These are phyloP conservation scores for Guyanaporus albipodus DNA, from an alignment of 768 basidiomycete genomes.

Conservation along the genomic window DNA sequence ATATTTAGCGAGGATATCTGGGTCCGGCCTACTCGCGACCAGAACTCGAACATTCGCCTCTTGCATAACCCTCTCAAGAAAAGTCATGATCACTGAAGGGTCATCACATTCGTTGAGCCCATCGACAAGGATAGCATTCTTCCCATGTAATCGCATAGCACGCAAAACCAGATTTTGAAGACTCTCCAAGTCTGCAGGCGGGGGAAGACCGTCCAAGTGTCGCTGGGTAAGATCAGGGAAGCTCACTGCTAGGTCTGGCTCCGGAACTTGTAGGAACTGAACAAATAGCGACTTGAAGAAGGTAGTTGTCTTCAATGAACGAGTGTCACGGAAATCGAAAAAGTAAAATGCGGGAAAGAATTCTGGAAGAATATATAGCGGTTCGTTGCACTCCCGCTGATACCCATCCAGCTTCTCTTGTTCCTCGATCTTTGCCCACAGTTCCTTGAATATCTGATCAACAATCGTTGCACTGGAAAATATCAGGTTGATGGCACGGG, in stretches of 20 bases:
- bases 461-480: constrained; percentile 21
- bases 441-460: constrained; percentile 21
- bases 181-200: constrained; percentile 11
- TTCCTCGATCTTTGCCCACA: constrained; percentile 21
- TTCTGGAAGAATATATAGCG: constrained; percentile 17
- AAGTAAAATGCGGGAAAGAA: constrained; percentile 27
- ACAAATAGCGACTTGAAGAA: constrained; percentile 24
- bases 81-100: constrained; percentile 13
- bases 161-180: constrained; percentile 18
- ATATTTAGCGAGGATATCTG: constrained; percentile 16
- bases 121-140: constrained; percentile 21
- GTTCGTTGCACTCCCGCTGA: constrained; percentile 15
- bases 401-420: constrained; percentile 16
- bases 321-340: constrained; percentile 28
- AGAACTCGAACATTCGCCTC: constrained; percentile 24
- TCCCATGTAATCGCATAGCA: constrained; percentile 23
- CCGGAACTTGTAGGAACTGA: constrained; percentile 25
- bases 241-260: constrained; percentile 15
- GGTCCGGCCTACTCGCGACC: constrained; percentile 23
- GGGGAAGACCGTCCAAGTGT: constrained; percentile 15
- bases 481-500: constrained; percentile 2
- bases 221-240: constrained; percentile 21
- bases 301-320: constrained; percentile 12
- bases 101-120: constrained; percentile 28
- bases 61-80: constrained; percentile 21